Conservation (phyloP, 371 early-diverging fungal species). For the Apophysomyces variabilis region DNA sequence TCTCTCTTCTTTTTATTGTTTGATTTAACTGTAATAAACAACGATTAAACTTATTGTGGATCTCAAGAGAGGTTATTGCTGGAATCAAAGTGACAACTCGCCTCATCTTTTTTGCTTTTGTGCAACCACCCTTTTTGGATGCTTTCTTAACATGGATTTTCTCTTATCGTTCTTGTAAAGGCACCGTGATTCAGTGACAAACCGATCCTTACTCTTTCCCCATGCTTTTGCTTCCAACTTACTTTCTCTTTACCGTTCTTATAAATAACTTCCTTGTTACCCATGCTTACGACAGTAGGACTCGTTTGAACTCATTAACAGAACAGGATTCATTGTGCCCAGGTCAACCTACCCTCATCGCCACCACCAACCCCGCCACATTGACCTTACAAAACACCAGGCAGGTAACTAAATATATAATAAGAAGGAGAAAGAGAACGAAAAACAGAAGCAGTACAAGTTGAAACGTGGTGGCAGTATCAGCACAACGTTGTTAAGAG, state of each 20-base stretch:
- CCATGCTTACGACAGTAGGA: not conserved
- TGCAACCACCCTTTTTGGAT: too few species aligned
- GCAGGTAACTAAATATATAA: not conserved
- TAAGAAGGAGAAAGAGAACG: not conserved
- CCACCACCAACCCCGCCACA: not conserved
- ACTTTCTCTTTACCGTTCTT: not conserved
- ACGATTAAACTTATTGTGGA: not conserved
- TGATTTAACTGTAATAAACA: not conserved
- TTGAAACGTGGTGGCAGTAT: not conserved
- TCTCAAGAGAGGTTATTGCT: too few species aligned
- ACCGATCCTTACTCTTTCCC: not conserved
- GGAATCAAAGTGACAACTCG: too few species aligned
- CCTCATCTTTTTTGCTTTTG: too few species aligned
- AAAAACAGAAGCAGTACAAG: not conserved
- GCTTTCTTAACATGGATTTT: too few species aligned
- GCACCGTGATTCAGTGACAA: too few species aligned
- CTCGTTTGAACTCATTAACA: not conserved
- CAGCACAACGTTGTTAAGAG: too few species aligned
- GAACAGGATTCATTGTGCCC: not conserved
- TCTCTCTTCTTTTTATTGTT: not conserved
- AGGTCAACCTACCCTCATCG: not conserved
- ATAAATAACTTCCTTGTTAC: not conserved
- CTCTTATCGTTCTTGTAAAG: too few species aligned
- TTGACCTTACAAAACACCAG: not conserved
- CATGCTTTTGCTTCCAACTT: not conserved